Percentiles rank a stretch among this genome's conserved stretches.
These are phyloP conservation scores for Shiraia sp. DNA, from an alignment of 2,329 filamentous ascomycete genomes.

Conservation along the genomic window DNA sequence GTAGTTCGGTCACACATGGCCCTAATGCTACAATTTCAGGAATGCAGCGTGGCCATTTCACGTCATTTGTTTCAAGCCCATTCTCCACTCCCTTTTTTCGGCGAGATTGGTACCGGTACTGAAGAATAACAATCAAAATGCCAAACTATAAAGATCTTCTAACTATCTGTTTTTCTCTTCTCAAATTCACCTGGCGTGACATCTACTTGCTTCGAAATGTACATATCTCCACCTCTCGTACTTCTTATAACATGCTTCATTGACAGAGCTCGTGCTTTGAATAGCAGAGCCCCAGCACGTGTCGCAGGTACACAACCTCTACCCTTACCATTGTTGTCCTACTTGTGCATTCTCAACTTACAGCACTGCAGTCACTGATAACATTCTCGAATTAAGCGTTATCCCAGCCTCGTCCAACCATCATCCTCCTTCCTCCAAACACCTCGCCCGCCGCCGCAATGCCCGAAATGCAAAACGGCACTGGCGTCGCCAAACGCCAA, in stretches of 20 bases:
- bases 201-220: constrained; percentile 4
- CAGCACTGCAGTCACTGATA: constrained; percentile 10
- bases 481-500: constrained; percentile 9
- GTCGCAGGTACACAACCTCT: constrained; percentile 6
- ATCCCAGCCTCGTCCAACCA: constrained; percentile 3
- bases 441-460: constrained; percentile 14
- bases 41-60: constrained; percentile 6
- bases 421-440: constrained; percentile 10
- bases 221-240: background rate
- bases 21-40: constrained; percentile 1
- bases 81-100: constrained; percentile 4
- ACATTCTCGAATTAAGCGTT: constrained; percentile 13
- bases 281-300: constrained; percentile 5
- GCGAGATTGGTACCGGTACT: background rate
- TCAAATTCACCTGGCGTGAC: too few relatives aligned
- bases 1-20: background rate
- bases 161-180: background rate
- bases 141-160: background rate
- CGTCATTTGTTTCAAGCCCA: background rate
- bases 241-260: background rate
- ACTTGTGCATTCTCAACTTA: background rate
- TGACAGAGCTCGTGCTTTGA: background rate
- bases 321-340: background rate
- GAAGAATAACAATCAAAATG: background rate
- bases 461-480: constrained; percentile 1